A percentile compares a stretch with the other conserved stretches of the same genome.
Conservation (phyloP, 305 asterid species). For the Rubia tinctorum region DNA sequence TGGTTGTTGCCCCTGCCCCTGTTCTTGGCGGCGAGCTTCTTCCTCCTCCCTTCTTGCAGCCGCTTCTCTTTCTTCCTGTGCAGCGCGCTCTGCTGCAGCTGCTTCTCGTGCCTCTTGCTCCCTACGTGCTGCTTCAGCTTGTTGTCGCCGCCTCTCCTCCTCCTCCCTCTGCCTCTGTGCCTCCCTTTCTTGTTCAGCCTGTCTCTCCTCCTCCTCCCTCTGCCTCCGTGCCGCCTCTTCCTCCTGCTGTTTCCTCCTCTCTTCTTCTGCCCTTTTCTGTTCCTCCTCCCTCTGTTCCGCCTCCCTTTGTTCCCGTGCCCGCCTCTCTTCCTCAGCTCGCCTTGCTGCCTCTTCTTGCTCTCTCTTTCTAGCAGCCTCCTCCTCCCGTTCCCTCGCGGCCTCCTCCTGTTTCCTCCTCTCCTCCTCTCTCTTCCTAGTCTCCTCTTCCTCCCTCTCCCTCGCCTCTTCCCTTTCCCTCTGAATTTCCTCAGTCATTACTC, state of each 20-base stretch:
- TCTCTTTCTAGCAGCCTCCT: not conserved
- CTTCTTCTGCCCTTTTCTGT: not conserved
- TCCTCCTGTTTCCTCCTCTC: constrained; percentile 23
- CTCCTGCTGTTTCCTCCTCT: not conserved
- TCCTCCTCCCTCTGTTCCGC: not conserved
- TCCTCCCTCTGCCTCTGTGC: not conserved
- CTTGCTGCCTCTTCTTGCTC: not conserved
- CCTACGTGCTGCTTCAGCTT: not conserved
- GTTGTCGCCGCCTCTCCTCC: not conserved
- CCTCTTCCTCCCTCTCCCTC: constrained; percentile 31
- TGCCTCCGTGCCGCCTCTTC: constrained; percentile 7
- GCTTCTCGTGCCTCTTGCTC: constrained; percentile 15
- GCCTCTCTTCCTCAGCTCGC: constrained; percentile 2
- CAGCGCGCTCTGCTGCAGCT: constrained; percentile 9
- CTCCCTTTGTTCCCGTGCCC: constrained; percentile 4
- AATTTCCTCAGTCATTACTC: constrained; percentile 49
- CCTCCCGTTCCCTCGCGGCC: constrained; percentile 11
- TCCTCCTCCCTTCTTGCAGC: constrained; percentile 11
- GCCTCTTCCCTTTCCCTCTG: constrained; percentile 35
- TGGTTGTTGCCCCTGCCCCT: not conserved
- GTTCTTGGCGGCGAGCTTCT: constrained; percentile 14
- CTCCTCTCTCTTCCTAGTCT: constrained; percentile 17
- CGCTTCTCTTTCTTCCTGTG: constrained; percentile 9
- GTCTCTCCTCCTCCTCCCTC: constrained; percentile 1
- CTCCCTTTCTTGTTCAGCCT: not conserved